A percentile compares a stretch with the other conserved stretches of the same genome.
These are phyloP conservation scores for Hortiboletus campestris DNA, from an alignment of 768 basidiomycete species.

Conservation along the genomic window DNA sequence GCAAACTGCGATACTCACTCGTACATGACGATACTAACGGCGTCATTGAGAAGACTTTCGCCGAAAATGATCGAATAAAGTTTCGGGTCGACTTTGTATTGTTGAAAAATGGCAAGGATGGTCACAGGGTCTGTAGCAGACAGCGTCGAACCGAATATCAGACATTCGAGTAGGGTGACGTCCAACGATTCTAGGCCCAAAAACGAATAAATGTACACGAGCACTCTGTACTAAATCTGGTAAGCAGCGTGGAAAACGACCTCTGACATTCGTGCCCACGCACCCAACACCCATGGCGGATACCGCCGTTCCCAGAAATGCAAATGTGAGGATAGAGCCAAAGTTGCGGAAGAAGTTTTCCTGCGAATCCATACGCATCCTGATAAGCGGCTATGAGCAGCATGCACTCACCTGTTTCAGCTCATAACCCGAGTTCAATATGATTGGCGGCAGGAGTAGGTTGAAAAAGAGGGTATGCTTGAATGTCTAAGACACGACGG, in stretches of 20 bases:
- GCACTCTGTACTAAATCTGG: constrained; percentile 64
- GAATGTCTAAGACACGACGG: constrained; percentile 63
- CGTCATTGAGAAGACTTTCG: constrained; percentile 95
- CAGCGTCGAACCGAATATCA: constrained; percentile 94
- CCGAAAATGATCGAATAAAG: constrained; percentile 97
- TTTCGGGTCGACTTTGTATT: constrained; percentile 98
- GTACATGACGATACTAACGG: constrained; percentile 99
- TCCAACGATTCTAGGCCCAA: constrained; percentile 88
- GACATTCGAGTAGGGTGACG: constrained; percentile 85
- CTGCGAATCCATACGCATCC: constrained; percentile 38
- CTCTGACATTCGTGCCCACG: constrained; percentile 17
- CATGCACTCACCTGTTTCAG: constrained; percentile 75
- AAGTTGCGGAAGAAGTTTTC: constrained; percentile 99
- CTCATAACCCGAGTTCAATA: constrained; percentile 96
- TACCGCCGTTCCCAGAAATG: constrained; percentile 94
- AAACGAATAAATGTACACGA: constrained; percentile 93
- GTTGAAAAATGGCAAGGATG: constrained; percentile 96
- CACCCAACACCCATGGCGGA: constrained; percentile 97
- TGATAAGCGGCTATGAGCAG: background rate
- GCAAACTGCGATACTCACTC: constrained; percentile 64
- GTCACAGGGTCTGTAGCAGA: constrained; percentile 98
- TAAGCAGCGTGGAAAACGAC: constrained; percentile 33
- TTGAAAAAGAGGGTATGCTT: constrained; percentile 98
- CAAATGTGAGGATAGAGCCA: constrained; percentile 91
- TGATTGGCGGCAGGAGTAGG: constrained; percentile 95